Evolutionary conservation across 2,329 filamentous ascomycete genomes (phyloP), one percentile per base, ranked within the genome.

Genomic region (Penicillium sp.): DNA sequence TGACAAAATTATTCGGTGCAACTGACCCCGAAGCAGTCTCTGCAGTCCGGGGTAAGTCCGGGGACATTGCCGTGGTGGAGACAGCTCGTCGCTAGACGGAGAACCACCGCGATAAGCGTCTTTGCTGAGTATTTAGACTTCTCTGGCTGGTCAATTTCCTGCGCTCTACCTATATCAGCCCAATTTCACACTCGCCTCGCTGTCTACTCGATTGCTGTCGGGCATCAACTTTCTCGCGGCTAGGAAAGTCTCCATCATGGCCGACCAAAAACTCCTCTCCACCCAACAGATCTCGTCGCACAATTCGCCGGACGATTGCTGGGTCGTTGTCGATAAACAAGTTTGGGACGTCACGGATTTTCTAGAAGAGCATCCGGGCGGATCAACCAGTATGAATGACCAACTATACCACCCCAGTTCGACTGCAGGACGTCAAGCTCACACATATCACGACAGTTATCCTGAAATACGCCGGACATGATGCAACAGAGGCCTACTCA

Each of bases 261-360:
- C 62, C 19, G 56, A 63, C 10, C 56, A 56, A n/a, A 72, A 61
- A 46, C 63, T 69, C 13, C 45, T 83, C 18, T 75, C 77, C 13
- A 62, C 69, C 2, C 60, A 74, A 37, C 75, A 84, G 54, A 69
- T 85, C 52, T 73, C 74, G 1, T 70, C 70, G 49, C 83, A 86
- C 64, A 81, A 77, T 51, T 75, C 68, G 11, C 62, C 74, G 29
- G 64, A 77, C 48, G 71, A 86, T 60, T 81, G 83, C 63, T 91
- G 88, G 88, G 82, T 90, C 54, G 86, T 88, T 16, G 81, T 90
- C 19, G 82, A 89, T 68, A 81, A 82, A 42, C 81, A 83, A 63
- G 85, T 90, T 24, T 89, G 86, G 75, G 85, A 90, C 68, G 73
- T 90, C 40, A 87, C 84, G 21, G 79, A 83, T 14, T 90, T 90